These are phyloP conservation scores for Erythrophleum ivorense DNA, from an alignment of 331 rosid genomes.

Conservation along the genomic window DNA sequence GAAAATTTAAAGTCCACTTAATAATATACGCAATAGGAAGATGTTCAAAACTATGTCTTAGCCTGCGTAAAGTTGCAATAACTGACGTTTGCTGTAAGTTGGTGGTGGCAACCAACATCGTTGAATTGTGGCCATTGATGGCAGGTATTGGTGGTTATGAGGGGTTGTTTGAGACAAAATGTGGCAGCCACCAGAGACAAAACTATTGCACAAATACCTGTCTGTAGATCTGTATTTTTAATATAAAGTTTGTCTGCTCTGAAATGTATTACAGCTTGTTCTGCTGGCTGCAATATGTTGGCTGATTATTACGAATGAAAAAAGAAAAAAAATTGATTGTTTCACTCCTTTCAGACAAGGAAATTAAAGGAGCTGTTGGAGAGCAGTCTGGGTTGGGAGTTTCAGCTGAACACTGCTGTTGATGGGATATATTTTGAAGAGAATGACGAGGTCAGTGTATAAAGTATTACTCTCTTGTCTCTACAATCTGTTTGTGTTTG, in stretches of 20 bases:
- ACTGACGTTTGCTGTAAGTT: not conserved
- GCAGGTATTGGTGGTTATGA: not conserved
- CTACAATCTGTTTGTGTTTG: not conserved
- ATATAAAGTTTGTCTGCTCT: constrained; percentile 4
- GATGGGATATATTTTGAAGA: constrained; percentile 80
- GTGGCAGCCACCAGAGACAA: not conserved
- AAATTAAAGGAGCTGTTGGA: constrained; percentile 77
- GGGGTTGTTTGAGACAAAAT: not conserved
- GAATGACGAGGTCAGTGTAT: constrained; percentile 72
- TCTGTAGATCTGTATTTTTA: not conserved
- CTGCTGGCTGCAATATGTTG: constrained; percentile 22
- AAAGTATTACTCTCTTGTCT: not conserved
- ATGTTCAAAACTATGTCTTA: not conserved
- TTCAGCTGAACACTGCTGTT: constrained; percentile 56
- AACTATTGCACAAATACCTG: not conserved
- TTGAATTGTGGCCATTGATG: not conserved
- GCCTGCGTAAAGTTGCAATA: not conserved
- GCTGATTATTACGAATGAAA: not conserved
- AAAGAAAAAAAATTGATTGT: constrained; percentile 25
- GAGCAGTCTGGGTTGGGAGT: constrained; percentile 79
- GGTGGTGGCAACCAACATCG: not conserved
- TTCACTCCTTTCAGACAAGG: constrained; percentile 60
- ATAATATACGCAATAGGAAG: not conserved
- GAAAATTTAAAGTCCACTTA: not conserved
- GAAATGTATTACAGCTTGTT: constrained; percentile 20